These are phyloP conservation scores for Stachybotrys echinatus DNA, from an alignment of 2,329 filamentous ascomycete species.

Conservation along the genomic window DNA sequence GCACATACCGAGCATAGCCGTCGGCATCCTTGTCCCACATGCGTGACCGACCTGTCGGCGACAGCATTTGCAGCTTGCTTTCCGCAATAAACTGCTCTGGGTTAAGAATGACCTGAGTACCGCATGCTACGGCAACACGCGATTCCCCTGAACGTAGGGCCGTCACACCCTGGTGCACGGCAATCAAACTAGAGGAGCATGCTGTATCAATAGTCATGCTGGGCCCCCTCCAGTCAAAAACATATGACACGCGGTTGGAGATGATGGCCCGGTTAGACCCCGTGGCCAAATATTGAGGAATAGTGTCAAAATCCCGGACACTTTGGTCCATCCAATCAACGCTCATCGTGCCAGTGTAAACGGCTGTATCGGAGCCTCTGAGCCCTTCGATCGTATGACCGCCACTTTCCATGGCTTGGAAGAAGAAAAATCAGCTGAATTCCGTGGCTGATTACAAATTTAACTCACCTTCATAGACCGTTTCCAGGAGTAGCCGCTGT, in stretches of 20 bases:
- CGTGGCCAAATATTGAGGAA: conserved; percentile 5
- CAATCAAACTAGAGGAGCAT: conserved; percentile 29
- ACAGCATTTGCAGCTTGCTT: conserved; percentile 44
- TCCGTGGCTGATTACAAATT: neutral
- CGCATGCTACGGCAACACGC: conserved; percentile 6
- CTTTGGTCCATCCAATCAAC: conserved; percentile 15
- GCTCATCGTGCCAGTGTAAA: conserved; percentile 18
- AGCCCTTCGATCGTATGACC: conserved; percentile 3
- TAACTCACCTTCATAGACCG: conserved; percentile 29
- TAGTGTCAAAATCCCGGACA: neutral
- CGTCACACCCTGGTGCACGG: conserved; percentile 20
- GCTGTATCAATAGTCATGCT: conserved; percentile 30
- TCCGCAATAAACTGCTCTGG: conserved; percentile 30
- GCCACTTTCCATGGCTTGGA: conserved; percentile 5
- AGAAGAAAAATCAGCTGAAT: neutral
- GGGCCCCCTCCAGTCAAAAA: conserved; percentile 13
- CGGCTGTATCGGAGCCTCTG: conserved; percentile 5
- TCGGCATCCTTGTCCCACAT: conserved; percentile 8
- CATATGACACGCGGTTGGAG: conserved; percentile 12
- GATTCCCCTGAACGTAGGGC: conserved; percentile 7
- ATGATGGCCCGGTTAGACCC: conserved; percentile 7
- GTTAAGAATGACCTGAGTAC: conserved; percentile 9
- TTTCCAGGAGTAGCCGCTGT: conserved; percentile 26
- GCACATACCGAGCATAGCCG: conserved; percentile 60
- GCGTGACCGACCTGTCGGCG: conserved; percentile 20